A percentile compares a stretch with the other conserved stretches of the same genome.
These are phyloP conservation scores for Magnusiomyces fungicola DNA, from an alignment of 1,139 yeast species.

Conservation along the genomic window DNA sequence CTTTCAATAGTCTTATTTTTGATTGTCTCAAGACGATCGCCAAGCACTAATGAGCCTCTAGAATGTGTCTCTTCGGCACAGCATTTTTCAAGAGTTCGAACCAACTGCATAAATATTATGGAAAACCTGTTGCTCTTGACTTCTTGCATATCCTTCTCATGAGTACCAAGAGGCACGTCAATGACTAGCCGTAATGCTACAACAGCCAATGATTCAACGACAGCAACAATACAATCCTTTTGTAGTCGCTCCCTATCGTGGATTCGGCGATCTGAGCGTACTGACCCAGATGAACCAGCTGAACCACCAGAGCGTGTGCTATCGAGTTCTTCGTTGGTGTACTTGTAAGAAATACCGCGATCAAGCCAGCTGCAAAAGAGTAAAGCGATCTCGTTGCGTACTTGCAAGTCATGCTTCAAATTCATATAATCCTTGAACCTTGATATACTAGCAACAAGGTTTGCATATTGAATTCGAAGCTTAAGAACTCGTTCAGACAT, in stretches of 20 bases:
- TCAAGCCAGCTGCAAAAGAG: slow-evolving; percentile 62
- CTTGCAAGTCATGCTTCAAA: slow-evolving; percentile 46
- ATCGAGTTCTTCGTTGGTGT: slow-evolving; percentile 9
- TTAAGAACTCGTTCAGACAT: slow-evolving; percentile 39
- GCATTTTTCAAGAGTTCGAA: slow-evolving; percentile 62
- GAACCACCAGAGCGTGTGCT: slow-evolving; percentile 10
- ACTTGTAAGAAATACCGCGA: slow-evolving; percentile 10
- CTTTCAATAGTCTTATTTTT: slow-evolving; percentile 63
- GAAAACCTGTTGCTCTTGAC: slow-evolving; percentile 63
- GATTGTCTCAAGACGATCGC: slow-evolving; percentile 46
- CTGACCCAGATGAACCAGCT: too few relatives aligned
- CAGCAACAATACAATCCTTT: slow-evolving; percentile 24
- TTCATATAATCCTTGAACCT: slow-evolving; percentile 31
- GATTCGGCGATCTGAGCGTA: background rate
- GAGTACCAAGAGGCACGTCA: slow-evolving; percentile 31
- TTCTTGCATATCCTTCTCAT: slow-evolving; percentile 47
- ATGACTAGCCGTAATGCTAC: slow-evolving; percentile 26
- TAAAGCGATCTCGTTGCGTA: slow-evolving; percentile 56
- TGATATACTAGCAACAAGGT: slow-evolving; percentile 47
- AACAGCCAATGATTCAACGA: slow-evolving; percentile 21
- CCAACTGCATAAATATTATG: slow-evolving; percentile 61
- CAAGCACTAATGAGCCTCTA: slow-evolving; percentile 8
- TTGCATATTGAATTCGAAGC: slow-evolving; percentile 53
- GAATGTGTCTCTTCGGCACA: slow-evolving; percentile 25
- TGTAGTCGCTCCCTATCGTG: slow-evolving; percentile 23